A percentile compares a stretch with the other conserved stretches of the same genome.
phyloP scores from a whole-genome alignment of 345 rosid species.

The Lepidium didymum region DNA sequence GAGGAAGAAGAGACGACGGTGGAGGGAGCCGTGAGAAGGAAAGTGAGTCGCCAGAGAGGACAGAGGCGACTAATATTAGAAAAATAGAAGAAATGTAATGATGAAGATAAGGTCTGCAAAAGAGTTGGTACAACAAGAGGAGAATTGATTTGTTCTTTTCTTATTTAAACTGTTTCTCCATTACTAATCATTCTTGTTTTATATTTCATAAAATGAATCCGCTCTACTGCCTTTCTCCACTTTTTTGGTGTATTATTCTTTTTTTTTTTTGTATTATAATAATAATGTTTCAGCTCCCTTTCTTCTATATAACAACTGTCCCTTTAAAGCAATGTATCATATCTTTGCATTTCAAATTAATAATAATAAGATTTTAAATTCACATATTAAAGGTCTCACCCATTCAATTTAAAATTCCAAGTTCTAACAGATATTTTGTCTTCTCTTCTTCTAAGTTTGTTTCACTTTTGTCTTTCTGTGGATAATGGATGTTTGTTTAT shows the following conservation, averaged over 20 bases:
- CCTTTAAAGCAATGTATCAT: neutral
- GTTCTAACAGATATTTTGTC: too few species aligned
- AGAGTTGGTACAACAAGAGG: slow-evolving; percentile 14
- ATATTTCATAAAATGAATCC: neutral
- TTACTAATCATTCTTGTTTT: slow-evolving; percentile 6
- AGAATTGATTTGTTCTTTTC: slow-evolving; percentile 15
- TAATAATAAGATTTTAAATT: neutral
- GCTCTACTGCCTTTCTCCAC: slow-evolving; percentile 19
- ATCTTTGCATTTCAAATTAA: neutral
- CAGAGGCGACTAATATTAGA: neutral
- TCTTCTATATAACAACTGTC: neutral
- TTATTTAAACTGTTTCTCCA: neutral
- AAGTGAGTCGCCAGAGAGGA: neutral
- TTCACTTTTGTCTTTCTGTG: neutral
- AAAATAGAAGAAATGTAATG: neutral
- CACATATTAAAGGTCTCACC: neutral
- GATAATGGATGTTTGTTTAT: neutral
- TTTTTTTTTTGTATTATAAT: neutral
- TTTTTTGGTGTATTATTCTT: slow-evolving; percentile 1
- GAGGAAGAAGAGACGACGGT: neutral
- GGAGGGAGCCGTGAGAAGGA: neutral
- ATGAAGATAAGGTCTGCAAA: slow-evolving; percentile 18
- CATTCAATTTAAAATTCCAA: too few species aligned
- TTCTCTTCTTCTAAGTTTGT: neutral
- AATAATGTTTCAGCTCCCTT: neutral